Evolutionary conservation across 345 rosid species (phyloP).

Genomic region (Populus tremula): DNA sequence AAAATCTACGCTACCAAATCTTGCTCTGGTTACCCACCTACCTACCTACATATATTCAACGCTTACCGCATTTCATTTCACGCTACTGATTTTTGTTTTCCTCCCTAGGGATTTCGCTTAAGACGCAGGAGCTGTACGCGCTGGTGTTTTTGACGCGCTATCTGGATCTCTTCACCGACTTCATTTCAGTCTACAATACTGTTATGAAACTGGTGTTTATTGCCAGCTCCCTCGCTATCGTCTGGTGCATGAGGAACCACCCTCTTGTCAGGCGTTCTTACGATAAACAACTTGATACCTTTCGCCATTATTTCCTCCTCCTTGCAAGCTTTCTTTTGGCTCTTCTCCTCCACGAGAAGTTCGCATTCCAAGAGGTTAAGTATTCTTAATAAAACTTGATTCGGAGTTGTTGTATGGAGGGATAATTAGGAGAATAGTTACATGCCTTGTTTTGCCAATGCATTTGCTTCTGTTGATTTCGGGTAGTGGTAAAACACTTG

Average conservation of each 20-base stretch:
- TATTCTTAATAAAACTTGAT: too few relatives aligned
- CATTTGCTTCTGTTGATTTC: too few relatives aligned
- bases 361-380: conserved; percentile 74
- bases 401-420: too few relatives aligned
- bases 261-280: conserved; percentile 63
- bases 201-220: conserved; percentile 89
- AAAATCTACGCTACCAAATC: conserved; percentile 96
- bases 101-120: conserved; percentile 67
- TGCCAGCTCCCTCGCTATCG: conserved; percentile 75
- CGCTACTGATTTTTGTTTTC: neutral
- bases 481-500: too few relatives aligned
- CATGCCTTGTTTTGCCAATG: too few relatives aligned
- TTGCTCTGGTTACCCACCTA: conserved; percentile 58
- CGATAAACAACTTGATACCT: conserved; percentile 80
- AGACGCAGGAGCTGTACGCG: conserved; percentile 93
- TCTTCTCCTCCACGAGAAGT: conserved; percentile 64
- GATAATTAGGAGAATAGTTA: too few relatives aligned
- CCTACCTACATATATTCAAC: neutral
- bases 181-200: conserved; percentile 73
- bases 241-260: conserved; percentile 87
- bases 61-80: neutral
- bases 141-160: conserved; percentile 81
- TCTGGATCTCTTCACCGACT: conserved; percentile 79
- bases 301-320: conserved; percentile 66
- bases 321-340: conserved; percentile 58